Conservation (phyloP, 2,329 filamentous ascomycete species). For the Fusarium torreyae region DNA sequence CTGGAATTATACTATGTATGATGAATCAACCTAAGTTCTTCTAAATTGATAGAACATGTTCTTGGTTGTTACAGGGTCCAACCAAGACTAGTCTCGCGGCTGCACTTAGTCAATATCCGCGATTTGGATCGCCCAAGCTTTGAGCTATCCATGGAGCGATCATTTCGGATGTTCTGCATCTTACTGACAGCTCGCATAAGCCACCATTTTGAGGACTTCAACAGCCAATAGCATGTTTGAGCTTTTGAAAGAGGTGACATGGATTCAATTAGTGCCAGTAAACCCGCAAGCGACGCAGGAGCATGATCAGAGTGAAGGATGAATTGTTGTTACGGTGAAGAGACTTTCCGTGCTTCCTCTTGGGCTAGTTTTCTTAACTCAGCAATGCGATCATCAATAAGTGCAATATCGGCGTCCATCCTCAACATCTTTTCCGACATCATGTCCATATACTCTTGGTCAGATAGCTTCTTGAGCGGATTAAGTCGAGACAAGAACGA, state of each 20-base stretch:
- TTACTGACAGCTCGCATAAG: constrained; percentile 16
- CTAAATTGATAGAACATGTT: background rate
- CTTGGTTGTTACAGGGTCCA: background rate
- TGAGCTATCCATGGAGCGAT: constrained; percentile 6
- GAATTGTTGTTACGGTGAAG: constrained; percentile 19
- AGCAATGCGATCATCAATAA: constrained; percentile 82
- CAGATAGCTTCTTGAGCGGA: constrained; percentile 77
- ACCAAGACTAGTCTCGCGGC: background rate
- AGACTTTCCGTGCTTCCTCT: constrained; percentile 22
- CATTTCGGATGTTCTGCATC: constrained; percentile 14
- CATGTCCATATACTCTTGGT: constrained; percentile 80
- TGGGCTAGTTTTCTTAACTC: constrained; percentile 49
- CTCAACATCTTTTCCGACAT: constrained; percentile 79
- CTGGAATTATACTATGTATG: too few relatives aligned
- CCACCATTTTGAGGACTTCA: constrained; percentile 2
- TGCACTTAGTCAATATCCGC: background rate
- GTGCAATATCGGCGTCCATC: constrained; percentile 82
- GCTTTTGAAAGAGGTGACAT: background rate
- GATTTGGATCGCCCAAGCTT: background rate
- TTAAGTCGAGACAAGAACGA: constrained; percentile 76
- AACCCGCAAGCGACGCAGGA: background rate
- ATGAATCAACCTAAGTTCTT: background rate
- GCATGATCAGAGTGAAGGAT: background rate
- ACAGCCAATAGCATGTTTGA: constrained; percentile 7
- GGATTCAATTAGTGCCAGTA: constrained; percentile 4